These are phyloP conservation scores for Leccinum subatratum DNA, from an alignment of 1,284 basidiomycete species.

Conservation along the genomic window DNA sequence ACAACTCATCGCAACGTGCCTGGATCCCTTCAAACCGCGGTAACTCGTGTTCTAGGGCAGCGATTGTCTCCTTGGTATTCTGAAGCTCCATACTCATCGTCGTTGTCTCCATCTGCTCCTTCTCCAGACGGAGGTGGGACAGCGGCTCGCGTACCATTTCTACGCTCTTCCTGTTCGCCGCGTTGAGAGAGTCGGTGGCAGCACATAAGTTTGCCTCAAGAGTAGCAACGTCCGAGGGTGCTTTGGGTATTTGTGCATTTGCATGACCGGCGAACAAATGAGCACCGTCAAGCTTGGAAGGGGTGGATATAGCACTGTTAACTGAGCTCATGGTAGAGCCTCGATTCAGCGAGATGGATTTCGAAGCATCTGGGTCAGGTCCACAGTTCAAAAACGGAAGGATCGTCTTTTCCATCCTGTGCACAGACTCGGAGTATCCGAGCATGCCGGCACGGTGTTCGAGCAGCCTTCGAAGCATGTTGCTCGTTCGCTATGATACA, in stretches of 20 bases:
- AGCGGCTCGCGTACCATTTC: conserved; percentile 60
- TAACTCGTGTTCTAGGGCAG: conserved; percentile 57
- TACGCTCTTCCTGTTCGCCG: conserved; percentile 55
- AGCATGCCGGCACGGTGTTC: conserved; percentile 77
- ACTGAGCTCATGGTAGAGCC: conserved; percentile 51
- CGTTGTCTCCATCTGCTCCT: conserved; percentile 60
- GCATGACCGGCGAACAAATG: conserved; percentile 78
- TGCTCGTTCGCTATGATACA: conserved; percentile 56
- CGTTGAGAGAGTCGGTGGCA: conserved; percentile 51
- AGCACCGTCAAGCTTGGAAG: conserved; percentile 69
- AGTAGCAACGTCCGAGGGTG: conserved; percentile 39
- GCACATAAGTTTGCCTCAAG: conserved; percentile 60
- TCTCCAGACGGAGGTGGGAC: conserved; percentile 56
- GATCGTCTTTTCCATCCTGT: conserved; percentile 61
- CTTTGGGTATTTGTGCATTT: conserved; percentile 47
- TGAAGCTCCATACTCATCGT: conserved; percentile 61
- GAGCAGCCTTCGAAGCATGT: conserved; percentile 57
- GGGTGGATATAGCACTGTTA: conserved; percentile 42
- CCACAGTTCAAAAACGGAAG: conserved; percentile 30
- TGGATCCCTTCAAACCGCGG: conserved; percentile 52
- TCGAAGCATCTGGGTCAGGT: conserved; percentile 41
- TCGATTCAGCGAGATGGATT: conserved; percentile 49
- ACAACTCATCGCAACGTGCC: conserved; percentile 46
- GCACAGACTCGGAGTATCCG: conserved; percentile 64
- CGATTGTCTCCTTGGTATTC: conserved; percentile 57